phyloP scores from a whole-genome alignment of 805 yeast genomes.

The Debaryomyces prosopidis region DNA sequence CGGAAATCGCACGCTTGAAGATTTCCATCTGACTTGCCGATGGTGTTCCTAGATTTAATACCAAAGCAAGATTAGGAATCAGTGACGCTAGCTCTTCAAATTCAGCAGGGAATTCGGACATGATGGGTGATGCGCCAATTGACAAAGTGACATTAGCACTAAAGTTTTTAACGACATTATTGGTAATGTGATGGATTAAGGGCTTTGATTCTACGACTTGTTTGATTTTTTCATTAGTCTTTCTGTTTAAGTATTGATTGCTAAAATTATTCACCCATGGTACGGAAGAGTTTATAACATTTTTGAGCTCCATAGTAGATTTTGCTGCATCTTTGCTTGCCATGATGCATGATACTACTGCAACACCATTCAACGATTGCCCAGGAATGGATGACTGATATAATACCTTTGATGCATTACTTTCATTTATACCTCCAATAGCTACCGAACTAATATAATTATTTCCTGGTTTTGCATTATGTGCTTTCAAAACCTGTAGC shows the following conservation, averaged over 20 bases:
- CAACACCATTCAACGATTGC: conserved; percentile 70
- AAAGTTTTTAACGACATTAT: conserved; percentile 82
- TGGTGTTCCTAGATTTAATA: conserved; percentile 78
- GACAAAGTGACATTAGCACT: conserved; percentile 87
- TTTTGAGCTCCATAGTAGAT: conserved; percentile 46
- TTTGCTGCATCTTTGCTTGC: conserved; percentile 53
- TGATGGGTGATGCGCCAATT: conserved; percentile 82
- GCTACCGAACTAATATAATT: conserved; percentile 61
- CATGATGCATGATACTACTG: conserved; percentile 86
- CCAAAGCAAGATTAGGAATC: conserved; percentile 53
- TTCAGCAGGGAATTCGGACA: conserved; percentile 76
- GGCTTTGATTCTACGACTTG: conserved; percentile 43
- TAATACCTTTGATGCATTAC: conserved; percentile 60
- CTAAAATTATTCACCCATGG: conserved; percentile 16
- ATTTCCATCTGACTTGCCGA: conserved; percentile 42
- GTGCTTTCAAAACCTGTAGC: conserved; percentile 42
- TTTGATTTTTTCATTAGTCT: conserved; percentile 4
- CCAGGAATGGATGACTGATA: conserved; percentile 49
- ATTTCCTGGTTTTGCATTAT: conserved; percentile 18
- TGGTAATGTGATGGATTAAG: conserved; percentile 84
- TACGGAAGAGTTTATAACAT: conserved; percentile 26
- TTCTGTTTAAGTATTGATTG: background rate
- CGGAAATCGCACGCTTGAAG: conserved; percentile 52
- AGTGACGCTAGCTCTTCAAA: conserved; percentile 59
- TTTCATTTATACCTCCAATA: conserved; percentile 75